These are phyloP conservation scores for Pyricularia grisea DNA, from an alignment of 2,329 filamentous ascomycete species.

Conservation along the genomic window DNA sequence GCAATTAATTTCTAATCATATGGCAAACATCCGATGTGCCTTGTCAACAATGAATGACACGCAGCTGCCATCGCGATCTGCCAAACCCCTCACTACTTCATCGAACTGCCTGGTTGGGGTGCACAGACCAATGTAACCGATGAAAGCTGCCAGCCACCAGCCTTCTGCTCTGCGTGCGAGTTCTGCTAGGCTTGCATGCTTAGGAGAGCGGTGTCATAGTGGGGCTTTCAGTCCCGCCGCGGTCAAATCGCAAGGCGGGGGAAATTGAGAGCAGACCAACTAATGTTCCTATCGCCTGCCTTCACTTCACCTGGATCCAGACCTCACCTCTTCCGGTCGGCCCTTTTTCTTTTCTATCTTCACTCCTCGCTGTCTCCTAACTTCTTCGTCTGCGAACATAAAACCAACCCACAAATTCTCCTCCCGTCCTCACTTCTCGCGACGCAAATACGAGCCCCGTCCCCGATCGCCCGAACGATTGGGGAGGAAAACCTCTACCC, in stretches of 20 bases:
- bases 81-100: not conserved
- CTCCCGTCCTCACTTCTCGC: not conserved
- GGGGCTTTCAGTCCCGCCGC: slow-evolving; percentile 19
- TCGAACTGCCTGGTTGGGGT: not conserved
- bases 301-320: not conserved
- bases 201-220: slow-evolving; percentile 5
- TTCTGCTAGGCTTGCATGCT: not conserved
- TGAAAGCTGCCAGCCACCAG: not conserved
- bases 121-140: not conserved
- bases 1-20: not conserved
- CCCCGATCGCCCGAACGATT: not conserved
- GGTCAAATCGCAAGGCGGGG: slow-evolving; percentile 21
- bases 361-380: not conserved
- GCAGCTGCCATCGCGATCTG: not conserved
- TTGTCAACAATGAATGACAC: not conserved
- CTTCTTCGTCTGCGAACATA: not conserved
- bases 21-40: not conserved
- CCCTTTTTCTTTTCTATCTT: not conserved
- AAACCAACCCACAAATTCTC: not conserved
- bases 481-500: not conserved
- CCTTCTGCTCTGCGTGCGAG: not conserved
- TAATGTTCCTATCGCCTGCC: slow-evolving; percentile 2
- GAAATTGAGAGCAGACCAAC: slow-evolving; percentile 4
- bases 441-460: not conserved
- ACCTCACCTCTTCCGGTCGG: not conserved